Evolutionary conservation across 306 rosid species (phyloP).

Genomic region (Alnus glutinosa): DNA sequence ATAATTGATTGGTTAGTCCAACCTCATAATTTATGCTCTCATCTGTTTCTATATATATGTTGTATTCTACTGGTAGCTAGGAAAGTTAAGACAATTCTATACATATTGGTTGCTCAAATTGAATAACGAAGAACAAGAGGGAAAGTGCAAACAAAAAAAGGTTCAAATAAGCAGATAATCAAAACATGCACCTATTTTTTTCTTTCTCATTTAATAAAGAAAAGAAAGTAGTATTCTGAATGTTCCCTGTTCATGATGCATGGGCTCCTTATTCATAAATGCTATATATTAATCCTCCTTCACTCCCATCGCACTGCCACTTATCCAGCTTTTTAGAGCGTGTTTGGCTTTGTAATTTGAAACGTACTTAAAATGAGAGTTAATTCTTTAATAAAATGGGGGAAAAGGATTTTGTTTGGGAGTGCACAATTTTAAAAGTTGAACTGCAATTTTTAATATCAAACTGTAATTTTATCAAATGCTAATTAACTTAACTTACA

Average conservation of each 20-base stretch:
- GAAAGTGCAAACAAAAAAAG: background rate
- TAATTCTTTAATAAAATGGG: too few relatives aligned
- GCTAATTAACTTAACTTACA: too few relatives aligned
- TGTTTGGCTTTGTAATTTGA: too few relatives aligned
- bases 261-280: slow-evolving; percentile 5
- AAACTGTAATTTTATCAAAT: too few relatives aligned
- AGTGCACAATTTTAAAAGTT: too few relatives aligned
- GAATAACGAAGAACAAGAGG: background rate
- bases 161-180: background rate
- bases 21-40: background rate
- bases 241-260: slow-evolving; percentile 34
- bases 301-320: too few relatives aligned
- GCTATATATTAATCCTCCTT: background rate
- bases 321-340: too few relatives aligned
- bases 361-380: too few relatives aligned
- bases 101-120: background rate
- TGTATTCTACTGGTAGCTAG: background rate
- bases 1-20: background rate
- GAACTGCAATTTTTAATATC: too few relatives aligned
- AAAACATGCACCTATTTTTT: background rate
- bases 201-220: background rate
- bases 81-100: background rate
- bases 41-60: background rate
- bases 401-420: too few relatives aligned
- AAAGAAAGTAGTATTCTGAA: slow-evolving; percentile 9